Base-by-base conservation (phyloP, 2,329 filamentous ascomycete genomes). In the Ophiostoma quercus region DNA sequence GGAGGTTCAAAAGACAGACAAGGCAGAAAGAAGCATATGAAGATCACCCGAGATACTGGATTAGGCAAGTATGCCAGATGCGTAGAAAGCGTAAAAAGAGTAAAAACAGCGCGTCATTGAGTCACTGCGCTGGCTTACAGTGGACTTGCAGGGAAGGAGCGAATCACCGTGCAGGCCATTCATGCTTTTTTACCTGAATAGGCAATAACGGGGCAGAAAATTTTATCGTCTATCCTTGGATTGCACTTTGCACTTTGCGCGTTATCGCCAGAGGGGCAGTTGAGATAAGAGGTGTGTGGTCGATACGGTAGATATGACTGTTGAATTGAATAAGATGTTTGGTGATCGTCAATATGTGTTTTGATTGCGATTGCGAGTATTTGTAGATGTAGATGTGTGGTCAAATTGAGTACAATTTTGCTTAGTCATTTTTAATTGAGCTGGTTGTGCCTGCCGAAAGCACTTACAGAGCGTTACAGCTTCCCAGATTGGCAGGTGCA, bases 91-190 rank as follows among this genome's bases (percentile, higher is more conserved):
- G 37, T 41, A 14, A 41, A 43, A 51, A 12, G 19, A 47, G 43
- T 47, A n/a, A 29, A 57, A 57, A 57, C 51, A 57, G 51, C 51
- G 16, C 8, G 51, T 57, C 51, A 57, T 57, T 57, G 51, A 57
- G n/a, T 57, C 47, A 67, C 65, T 51, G 22, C 22, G n/a, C n/a
- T 57, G 51, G 34, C 34, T 34, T 34, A 34, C 34, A 34, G 34
- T 34, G 34, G 51, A 57, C 51, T 16, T 19, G 51, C 29, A 70
- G 29, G 69, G 60, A 60, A 68, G 68, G 67, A 47, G 63, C 70
- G 70, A 71, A 69, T 63, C 39, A 66, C 67, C 19, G 34, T 32
- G 32, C 62, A 12, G 57, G 11, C 37, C 22, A n/a, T 25, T 25
- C 32, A 63, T 34, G 19, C 39, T 51, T 41, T 66, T 70, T 71